Conservation (phyloP, 352 stramenopile species). For the Phytophthora crassamura region DNA sequence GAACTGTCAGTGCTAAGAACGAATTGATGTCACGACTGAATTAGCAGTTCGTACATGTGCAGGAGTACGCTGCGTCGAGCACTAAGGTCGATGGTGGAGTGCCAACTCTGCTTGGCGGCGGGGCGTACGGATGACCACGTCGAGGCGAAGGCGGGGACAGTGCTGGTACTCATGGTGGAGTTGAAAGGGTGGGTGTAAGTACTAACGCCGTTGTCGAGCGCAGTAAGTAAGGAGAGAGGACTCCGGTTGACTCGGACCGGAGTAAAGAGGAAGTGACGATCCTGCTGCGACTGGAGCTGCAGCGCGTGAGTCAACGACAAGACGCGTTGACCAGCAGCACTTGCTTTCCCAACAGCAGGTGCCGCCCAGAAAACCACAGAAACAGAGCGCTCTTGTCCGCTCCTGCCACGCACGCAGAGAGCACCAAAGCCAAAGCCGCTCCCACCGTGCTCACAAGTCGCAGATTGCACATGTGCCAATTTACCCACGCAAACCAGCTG, state of each 20-base stretch:
- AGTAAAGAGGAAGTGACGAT: slow-evolving; percentile 39
- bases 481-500: slow-evolving; percentile 20
- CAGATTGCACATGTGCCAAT: slow-evolving; percentile 26
- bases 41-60: slow-evolving; percentile 46
- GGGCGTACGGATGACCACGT: slow-evolving; percentile 7
- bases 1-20: not conserved
- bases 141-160: slow-evolving; percentile 8
- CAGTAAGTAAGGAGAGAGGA: slow-evolving; percentile 32
- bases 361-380: slow-evolving; percentile 26
- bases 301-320: slow-evolving; percentile 19
- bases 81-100: slow-evolving; percentile 44
- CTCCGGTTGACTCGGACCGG: slow-evolving; percentile 31
- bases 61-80: slow-evolving; percentile 58
- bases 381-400: not conserved
- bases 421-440: slow-evolving; percentile 16
- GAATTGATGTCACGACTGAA: not conserved
- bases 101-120: slow-evolving; percentile 46
- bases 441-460: slow-evolving; percentile 29
- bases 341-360: slow-evolving; percentile 40
- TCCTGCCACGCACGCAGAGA: slow-evolving; percentile 1
- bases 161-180: slow-evolving; percentile 29
- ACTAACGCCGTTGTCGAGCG: slow-evolving; percentile 24
- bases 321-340: slow-evolving; percentile 21
- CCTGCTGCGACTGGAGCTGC: not conserved
- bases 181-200: slow-evolving; percentile 23